Evolutionary conservation across 129 eudicot genomes (phyloP), one percentile per base, ranked within the genome.

Genomic region (Sambucus nigra): DNA sequence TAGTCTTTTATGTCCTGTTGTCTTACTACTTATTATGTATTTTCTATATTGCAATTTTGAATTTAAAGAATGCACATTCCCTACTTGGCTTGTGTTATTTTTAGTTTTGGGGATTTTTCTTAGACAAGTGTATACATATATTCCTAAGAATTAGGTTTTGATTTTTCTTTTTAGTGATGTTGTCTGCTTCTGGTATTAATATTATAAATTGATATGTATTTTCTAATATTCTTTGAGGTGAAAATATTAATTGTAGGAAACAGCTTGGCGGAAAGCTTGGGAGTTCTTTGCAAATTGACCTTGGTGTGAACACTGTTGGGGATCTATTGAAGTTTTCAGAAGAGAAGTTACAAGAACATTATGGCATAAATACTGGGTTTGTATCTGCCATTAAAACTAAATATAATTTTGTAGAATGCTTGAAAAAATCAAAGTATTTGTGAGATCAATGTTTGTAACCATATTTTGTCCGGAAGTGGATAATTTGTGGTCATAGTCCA

Each of bases 261-360:
- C 95, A 91, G 44, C 95, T 91, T 63, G 98, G 98, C 19, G 98
- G 98, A 55, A 91, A 91, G 80, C 95, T 91, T 49, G 98, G 98
- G 40, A 73, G 76, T 40, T 79, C 95, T 32, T 72, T 91, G 65
- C 89, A 85, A 69, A 59, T 35, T 42, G 94, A 85, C 65, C 88
- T 81, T 28, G 81, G 84, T 46, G 80, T 79, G 33, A 76, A 80
- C 55, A 86, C 95, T 38, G 95, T 91, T 39, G 94, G 95, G 61
- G 95, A 85, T 61, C 61, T 85, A 47, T 70, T 85, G 71, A 77
- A 85, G 57, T 91, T 76, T 69, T 82, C 98, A 7, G 78, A 71
- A 76, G 74, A 62, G 66, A 85, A 73, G 83, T 75, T 91, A 45
- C 98, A 91, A 70, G 94, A 85, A 51, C 32, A 63, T 14, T 91